These are phyloP conservation scores for Salix dunnii DNA, from an alignment of 345 rosid genomes.

Conservation along the genomic window DNA sequence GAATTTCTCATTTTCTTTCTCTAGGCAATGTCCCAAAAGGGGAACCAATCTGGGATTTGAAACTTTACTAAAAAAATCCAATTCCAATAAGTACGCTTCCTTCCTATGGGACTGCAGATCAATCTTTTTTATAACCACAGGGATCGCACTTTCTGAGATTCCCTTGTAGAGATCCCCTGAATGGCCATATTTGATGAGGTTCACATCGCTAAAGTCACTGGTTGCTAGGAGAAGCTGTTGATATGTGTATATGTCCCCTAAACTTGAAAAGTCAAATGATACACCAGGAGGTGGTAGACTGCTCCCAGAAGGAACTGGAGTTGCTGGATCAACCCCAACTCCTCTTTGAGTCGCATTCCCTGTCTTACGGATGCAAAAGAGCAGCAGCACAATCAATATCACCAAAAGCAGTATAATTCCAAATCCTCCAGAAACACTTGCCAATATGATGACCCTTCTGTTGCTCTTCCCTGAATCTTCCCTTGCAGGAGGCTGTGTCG, in stretches of 20 bases:
- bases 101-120: constrained; percentile 46
- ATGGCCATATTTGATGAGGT: constrained; percentile 85
- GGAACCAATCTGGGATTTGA: constrained; percentile 79
- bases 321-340: constrained; percentile 51
- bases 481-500: constrained; percentile 36
- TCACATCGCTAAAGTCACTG: constrained; percentile 56
- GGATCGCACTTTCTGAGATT: constrained; percentile 53
- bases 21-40: constrained; percentile 78
- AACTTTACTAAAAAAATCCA: constrained; percentile 79
- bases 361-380: constrained; percentile 43
- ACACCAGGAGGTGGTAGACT: constrained; percentile 45
- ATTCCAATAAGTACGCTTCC: constrained; percentile 62
- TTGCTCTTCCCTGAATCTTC: constrained; percentile 41
- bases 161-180: constrained; percentile 88
- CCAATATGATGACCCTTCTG: constrained; percentile 46
- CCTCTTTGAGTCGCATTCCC: constrained; percentile 45
- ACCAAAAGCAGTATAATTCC: constrained; percentile 45
- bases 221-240: constrained; percentile 79
- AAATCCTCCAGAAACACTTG: constrained; percentile 61
- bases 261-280: constrained; percentile 50
- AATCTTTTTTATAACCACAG: constrained; percentile 68
- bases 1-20: constrained; percentile 73
- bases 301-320: constrained; percentile 51
- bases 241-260: constrained; percentile 71
- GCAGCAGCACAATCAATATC: constrained; percentile 40